Evolutionary conservation across 768 basidiomycete genomes (phyloP), one percentile per base, ranked within the genome.

Genomic region (Psilocybe tampanensis): DNA sequence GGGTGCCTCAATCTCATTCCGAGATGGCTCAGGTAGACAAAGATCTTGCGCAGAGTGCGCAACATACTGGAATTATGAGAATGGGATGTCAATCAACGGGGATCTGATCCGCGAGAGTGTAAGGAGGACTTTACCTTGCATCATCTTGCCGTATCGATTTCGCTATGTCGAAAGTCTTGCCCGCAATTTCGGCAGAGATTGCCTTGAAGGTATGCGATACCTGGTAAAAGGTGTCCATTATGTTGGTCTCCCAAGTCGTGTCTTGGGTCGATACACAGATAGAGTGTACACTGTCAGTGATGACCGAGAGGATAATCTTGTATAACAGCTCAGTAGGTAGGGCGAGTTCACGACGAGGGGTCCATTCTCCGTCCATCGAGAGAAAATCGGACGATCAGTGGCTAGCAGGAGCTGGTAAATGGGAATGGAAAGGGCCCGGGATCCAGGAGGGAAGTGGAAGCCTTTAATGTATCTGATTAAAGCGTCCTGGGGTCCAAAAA

Each of bases 251-350:
- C 75, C 75, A 78, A 26, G 62, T 61, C 4, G 70, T 66, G 49
- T 72, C 68, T 11, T 53, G 65, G 2, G 66, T 56, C 19, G 68
- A 74, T 5, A 70, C 52, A 52, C 72, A 72, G 54, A 76, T 67
- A 2, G 66, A 52, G 50, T 76, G 75, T 9, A 76, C 63, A 34
- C 68, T 71, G 32, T 74, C 67, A 12, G 65, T 66, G 18, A 76
- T 43, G 1, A 70, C 67, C 19, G 60, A 60, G 2, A 67, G 55
- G 24, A 78, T 66, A 52, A 76, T 66, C 58, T 70, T 71, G 65
- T 74, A 66, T 1, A 76, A 44, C 1, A 78, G 68, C 51, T 78
- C 76, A 50, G 64, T 73, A 19, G 75, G 76, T n/a, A 76, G 65
- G 12, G 55, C 56, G 5, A 67, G 62, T 18, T 67, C 66, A 39